Evolutionary conservation across 768 basidiomycete genomes (phyloP).

Genomic region (Suillus clintonianus): DNA sequence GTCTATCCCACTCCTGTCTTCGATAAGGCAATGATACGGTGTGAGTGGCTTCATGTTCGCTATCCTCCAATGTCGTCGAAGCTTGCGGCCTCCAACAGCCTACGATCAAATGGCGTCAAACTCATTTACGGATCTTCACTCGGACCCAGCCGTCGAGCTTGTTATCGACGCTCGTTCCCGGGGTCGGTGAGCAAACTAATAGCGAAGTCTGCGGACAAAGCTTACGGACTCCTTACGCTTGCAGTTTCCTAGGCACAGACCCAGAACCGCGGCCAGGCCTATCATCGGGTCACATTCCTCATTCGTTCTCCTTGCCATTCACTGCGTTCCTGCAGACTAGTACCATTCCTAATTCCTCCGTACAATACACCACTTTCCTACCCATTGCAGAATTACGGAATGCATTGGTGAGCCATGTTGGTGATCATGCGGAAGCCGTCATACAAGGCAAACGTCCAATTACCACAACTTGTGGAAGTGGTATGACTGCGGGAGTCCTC

Average conservation of each 20-base stretch:
- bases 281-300: constrained; percentile 90
- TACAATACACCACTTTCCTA: constrained; percentile 61
- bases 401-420: constrained; percentile 65
- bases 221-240: constrained; percentile 7
- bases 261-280: constrained; percentile 90
- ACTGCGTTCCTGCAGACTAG: constrained; percentile 61
- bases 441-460: constrained; percentile 62
- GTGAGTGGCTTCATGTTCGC: constrained; percentile 32
- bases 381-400: constrained; percentile 56
- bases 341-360: constrained; percentile 32
- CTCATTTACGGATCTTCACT: constrained; percentile 47
- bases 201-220: constrained; percentile 1
- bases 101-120: constrained; percentile 85
- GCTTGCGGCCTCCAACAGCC: constrained; percentile 41
- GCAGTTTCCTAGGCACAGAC: constrained; percentile 76
- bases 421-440: constrained; percentile 58
- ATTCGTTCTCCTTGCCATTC: constrained; percentile 86
- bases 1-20: constrained; percentile 57
- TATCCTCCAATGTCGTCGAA: constrained; percentile 32
- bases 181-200: constrained; percentile 59
- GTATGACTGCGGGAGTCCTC: constrained; percentile 95
- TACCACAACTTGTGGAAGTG: constrained; percentile 87
- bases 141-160: constrained; percentile 53
- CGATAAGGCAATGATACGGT: constrained; percentile 48
- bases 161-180: constrained; percentile 86